Evolutionary conservation across 192 early-diverging fungal species (phyloP), one percentile per base, ranked within the genome.

Genomic region (Tieghemiomyces parasiticus): DNA sequence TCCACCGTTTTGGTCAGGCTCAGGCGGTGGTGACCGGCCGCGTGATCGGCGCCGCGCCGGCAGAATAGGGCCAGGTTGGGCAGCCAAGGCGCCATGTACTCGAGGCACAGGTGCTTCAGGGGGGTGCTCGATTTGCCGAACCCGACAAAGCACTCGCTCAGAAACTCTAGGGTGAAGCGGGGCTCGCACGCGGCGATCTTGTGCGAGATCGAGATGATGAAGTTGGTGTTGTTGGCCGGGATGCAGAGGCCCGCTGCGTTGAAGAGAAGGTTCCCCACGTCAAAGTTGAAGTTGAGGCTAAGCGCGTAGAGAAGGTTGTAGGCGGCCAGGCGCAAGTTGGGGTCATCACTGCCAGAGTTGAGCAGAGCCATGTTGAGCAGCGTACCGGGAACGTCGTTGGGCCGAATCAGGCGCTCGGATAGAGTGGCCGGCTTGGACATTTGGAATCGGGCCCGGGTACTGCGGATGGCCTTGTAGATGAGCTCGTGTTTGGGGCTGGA

Each of bases 71-170:
- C 80, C 46, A 97, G 62, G 60, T 91, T 91, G 16, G 76, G 63
- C 53, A 94, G 62, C 94, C 94, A 97, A 0, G 92, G 91, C 32
- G 81, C 79, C 67, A 95, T 80, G 68, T 93, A 95, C 63, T 93
- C 86, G 52, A 97, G 72, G 33, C 87, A 86, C 58, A 83, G 76
- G 53, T 87, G 82, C 62, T 89, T 87, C 30, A 88, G 71, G 20
- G 79, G 78, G n/a, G 77, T 77, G 38, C 72, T 76, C 3, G 82
- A 81, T 71, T 84, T 85, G 46, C 78, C 78, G 60, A 95, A 90
- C 10, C 89, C 87, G 61, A 84, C 73, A 72, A 87, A 79, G 55
- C 80, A 83, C 74, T 97, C 94, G 20, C 74, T 79, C 47, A 98
- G 64, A 72, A 98, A 87, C 68, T 93, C 92, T 8, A 92, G 66